phyloP scores from a whole-genome alignment of 2,329 filamentous ascomycete genomes.

The Cercospora berteroae region DNA sequence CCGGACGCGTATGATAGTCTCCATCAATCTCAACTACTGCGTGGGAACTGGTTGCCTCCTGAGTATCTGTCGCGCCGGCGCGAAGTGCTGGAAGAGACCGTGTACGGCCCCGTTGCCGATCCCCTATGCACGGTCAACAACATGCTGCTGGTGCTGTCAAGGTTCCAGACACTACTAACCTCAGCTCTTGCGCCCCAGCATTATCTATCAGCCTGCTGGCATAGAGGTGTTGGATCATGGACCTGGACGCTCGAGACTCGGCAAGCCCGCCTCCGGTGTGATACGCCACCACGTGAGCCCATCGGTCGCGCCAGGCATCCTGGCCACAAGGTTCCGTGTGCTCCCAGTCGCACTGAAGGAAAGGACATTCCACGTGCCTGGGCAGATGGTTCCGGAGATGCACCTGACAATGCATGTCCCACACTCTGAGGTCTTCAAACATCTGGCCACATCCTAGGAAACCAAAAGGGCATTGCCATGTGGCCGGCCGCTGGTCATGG shows the following conservation, averaged over 20 bases:
- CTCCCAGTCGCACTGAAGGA: conserved; percentile 15
- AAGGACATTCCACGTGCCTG: conserved; percentile 20
- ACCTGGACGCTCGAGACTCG: conserved; percentile 1
- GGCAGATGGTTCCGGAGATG: conserved; percentile 24
- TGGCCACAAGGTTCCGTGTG: conserved; percentile 8
- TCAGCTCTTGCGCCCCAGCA: conserved; percentile 23
- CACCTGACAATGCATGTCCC: conserved; percentile 22
- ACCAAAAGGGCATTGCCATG: conserved; percentile 22
- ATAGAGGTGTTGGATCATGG: conserved; percentile 23
- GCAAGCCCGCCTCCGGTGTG: conserved; percentile 5
- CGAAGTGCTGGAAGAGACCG: not conserved
- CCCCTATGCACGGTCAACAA: not conserved
- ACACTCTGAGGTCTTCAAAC: conserved; percentile 11
- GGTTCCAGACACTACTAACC: conserved; percentile 9
- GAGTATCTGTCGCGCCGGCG: not conserved
- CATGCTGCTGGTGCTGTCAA: not conserved
- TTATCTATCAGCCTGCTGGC: conserved; percentile 15
- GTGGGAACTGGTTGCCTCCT: not conserved
- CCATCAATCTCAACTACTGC: not conserved
- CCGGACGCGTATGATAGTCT: no score
- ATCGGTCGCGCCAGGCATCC: conserved; percentile 21
- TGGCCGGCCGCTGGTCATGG: not conserved
- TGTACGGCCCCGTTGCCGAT: not conserved
- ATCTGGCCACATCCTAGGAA: conserved; percentile 23
- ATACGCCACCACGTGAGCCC: conserved; percentile 18